Evolutionary conservation across 352 stramenopile genomes (phyloP).

Genomic region (Phytophthora pistaciae): DNA sequence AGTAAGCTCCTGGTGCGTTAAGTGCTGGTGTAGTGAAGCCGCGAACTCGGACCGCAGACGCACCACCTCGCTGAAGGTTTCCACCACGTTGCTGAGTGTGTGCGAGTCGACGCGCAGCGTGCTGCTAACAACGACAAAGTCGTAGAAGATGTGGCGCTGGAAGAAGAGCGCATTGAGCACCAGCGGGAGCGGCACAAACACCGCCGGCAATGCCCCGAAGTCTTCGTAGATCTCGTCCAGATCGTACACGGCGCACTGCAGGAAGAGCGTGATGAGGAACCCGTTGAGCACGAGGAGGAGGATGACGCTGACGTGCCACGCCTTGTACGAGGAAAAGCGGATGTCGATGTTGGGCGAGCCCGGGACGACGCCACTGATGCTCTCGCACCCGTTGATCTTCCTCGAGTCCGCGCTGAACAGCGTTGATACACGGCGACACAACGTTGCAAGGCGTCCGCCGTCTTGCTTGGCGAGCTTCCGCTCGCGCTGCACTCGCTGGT

Average conservation of each 20-base stretch:
- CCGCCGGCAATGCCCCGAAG: slow-evolving; percentile 32
- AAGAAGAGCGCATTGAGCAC: slow-evolving; percentile 60
- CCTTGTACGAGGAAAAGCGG: slow-evolving; percentile 69
- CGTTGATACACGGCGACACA: background rate
- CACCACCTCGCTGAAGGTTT: slow-evolving; percentile 66
- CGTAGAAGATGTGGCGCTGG: slow-evolving; percentile 63
- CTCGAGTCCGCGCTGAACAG: background rate
- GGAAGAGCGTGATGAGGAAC: slow-evolving; percentile 64
- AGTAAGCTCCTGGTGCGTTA: slow-evolving; percentile 24
- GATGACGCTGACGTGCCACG: slow-evolving; percentile 71
- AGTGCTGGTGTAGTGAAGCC: slow-evolving; percentile 25
- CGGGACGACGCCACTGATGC: slow-evolving; percentile 14
- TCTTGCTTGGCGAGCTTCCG: slow-evolving; percentile 15
- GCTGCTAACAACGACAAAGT: slow-evolving; percentile 65
- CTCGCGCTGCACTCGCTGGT: slow-evolving; percentile 18
- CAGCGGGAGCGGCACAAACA: slow-evolving; percentile 47
- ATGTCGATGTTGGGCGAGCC: slow-evolving; percentile 31
- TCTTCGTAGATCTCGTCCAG: slow-evolving; percentile 41
- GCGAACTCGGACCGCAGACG: slow-evolving; percentile 60
- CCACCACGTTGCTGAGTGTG: slow-evolving; percentile 63
- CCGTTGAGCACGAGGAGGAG: slow-evolving; percentile 70
- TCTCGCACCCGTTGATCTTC: background rate
- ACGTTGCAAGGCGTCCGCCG: background rate
- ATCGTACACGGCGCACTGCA: slow-evolving; percentile 65
- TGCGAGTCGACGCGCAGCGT: slow-evolving; percentile 58